A percentile compares a stretch with the other conserved stretches of the same genome.
phyloP scores from a whole-genome alignment of 2,329 filamentous ascomycete genomes.

The Penicillium sp. region DNA sequence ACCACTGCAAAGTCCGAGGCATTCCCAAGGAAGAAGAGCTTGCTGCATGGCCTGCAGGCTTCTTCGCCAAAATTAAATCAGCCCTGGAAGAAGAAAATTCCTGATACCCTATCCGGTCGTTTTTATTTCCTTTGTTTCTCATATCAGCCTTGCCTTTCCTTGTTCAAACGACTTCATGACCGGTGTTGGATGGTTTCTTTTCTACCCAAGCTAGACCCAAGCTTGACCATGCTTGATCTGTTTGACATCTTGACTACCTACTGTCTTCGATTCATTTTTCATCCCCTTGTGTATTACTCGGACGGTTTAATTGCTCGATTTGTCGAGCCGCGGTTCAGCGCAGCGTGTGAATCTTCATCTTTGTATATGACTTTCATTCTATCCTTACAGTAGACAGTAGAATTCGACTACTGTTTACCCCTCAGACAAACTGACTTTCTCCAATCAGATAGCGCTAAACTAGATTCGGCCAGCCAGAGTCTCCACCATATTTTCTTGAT shows the following conservation, averaged over 20 bases:
- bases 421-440: not conserved
- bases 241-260: slow-evolving; percentile 14
- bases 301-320: not conserved
- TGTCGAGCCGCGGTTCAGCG: slow-evolving; percentile 14
- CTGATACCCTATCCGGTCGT: slow-evolving; percentile 25
- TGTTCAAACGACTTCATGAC: slow-evolving; percentile 30
- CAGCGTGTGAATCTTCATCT: slow-evolving; percentile 15
- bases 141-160: slow-evolving; percentile 9
- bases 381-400: not conserved
- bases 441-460: too few species aligned
- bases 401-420: not conserved
- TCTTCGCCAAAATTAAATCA: slow-evolving; percentile 49
- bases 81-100: slow-evolving; percentile 44
- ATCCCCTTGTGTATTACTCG: slow-evolving; percentile 1
- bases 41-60: slow-evolving; percentile 47
- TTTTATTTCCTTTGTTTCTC: slow-evolving; percentile 28
- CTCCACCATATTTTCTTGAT: too few species aligned
- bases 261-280: slow-evolving; percentile 7
- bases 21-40: slow-evolving; percentile 58
- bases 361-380: slow-evolving; percentile 19
- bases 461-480: too few species aligned
- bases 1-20: slow-evolving; percentile 57
- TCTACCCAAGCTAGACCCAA: not conserved
- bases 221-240: slow-evolving; percentile 12
- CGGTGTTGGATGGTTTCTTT: slow-evolving; percentile 20